These are phyloP conservation scores for Neckera pumila DNA, from an alignment of 225 moss, liverwort and hornwort genomes.

Conservation along the genomic window DNA sequence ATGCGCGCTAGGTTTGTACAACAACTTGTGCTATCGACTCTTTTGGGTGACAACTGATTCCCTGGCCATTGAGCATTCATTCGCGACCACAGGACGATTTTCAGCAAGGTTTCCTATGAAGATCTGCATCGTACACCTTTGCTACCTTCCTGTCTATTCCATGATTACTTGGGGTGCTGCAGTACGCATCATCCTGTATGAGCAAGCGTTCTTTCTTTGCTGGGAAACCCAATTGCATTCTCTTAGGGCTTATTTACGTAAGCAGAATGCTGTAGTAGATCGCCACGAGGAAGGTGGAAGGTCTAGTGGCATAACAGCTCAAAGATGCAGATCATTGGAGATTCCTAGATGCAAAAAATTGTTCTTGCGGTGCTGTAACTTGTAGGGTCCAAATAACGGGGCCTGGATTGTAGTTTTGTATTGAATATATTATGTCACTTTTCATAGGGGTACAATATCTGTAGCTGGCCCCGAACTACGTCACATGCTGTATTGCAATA, in stretches of 20 bases:
- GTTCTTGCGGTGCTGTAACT: conserved; percentile 24
- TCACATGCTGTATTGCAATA: conserved; percentile 4
- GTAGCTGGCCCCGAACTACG: neutral
- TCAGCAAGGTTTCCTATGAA: conserved; percentile 13
- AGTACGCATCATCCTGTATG: conserved; percentile 5
- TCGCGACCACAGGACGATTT: conserved; percentile 24
- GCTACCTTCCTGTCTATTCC: conserved; percentile 16
- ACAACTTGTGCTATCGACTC: conserved; percentile 54
- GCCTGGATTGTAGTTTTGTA: conserved; percentile 52
- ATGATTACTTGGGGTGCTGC: conserved; percentile 11
- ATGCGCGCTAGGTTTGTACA: conserved; percentile 52
- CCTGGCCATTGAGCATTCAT: conserved; percentile 19
- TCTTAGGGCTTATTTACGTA: conserved; percentile 31
- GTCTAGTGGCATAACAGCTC: conserved; percentile 27
- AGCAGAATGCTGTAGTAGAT: conserved; percentile 24
- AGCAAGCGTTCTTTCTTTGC: conserved; percentile 24
- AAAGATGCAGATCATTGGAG: conserved; percentile 20
- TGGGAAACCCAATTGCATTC: conserved; percentile 17
- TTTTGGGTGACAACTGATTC: conserved; percentile 37
- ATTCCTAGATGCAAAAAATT: conserved; percentile 12
- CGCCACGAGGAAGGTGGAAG: neutral
- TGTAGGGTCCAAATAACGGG: conserved; percentile 35
- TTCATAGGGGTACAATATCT: neutral
- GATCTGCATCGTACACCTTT: conserved; percentile 10
- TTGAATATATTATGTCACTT: conserved; percentile 31